Conservation (phyloP, 2,329 filamentous ascomycete genomes). For the Pestalotiopsis sp. region DNA sequence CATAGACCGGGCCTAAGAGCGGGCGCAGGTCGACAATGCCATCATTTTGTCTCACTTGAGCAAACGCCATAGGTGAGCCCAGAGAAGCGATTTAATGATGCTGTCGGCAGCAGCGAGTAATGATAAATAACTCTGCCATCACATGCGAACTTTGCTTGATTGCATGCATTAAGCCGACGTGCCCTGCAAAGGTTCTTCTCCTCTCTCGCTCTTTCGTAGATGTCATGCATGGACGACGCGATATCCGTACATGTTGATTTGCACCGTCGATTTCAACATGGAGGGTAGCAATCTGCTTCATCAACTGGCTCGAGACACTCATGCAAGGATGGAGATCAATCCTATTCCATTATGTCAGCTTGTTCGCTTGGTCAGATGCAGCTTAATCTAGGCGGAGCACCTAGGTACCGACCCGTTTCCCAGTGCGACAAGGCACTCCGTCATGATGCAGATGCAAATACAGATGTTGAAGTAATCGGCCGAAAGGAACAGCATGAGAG, state of each 20-base stretch:
- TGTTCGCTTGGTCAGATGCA: neutral
- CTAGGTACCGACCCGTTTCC: neutral
- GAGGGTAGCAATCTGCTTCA: neutral
- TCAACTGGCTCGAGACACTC: neutral
- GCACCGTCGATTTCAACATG: neutral
- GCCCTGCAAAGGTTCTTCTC: neutral
- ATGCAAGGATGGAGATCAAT: neutral
- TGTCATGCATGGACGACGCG: neutral
- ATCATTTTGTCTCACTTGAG: slow-evolving; percentile 16
- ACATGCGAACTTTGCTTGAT: neutral
- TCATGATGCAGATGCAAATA: neutral
- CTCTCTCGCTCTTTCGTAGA: neutral
- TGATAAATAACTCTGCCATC: neutral
- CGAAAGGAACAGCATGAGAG: too few species aligned
- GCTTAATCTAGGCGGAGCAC: neutral
- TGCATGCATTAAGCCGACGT: neutral
- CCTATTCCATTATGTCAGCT: neutral
- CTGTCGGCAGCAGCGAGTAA: slow-evolving; percentile 12
- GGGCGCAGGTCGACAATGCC: slow-evolving; percentile 10
- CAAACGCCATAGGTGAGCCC: slow-evolving; percentile 6
- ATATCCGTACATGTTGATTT: neutral
- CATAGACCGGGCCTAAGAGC: neutral
- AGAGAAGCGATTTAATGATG: neutral
- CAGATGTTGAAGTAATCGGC: neutral
- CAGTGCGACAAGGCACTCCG: neutral